Conservation (phyloP, 1,139 yeast genomes). For the Debaryomycetaceae sp. region DNA sequence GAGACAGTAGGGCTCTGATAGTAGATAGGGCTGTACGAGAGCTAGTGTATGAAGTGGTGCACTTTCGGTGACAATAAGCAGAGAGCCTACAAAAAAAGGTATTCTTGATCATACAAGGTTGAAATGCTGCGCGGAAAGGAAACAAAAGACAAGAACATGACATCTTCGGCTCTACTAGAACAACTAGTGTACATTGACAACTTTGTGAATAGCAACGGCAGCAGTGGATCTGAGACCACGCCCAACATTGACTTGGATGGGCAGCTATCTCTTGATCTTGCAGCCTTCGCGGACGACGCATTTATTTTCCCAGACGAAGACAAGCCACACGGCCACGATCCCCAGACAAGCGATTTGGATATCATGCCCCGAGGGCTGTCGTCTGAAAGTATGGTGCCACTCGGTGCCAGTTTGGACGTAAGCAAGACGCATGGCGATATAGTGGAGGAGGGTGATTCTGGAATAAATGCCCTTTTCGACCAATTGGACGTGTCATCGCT, state of each 20-base stretch:
- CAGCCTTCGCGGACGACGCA: conserved; percentile 77
- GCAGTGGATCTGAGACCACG: conserved; percentile 18
- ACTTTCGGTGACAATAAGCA: no score
- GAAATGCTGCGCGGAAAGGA: neutral
- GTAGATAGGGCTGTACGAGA: no score
- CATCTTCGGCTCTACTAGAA: conserved; percentile 67
- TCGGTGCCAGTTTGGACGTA: neutral
- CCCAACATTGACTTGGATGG: conserved; percentile 57
- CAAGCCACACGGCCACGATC: conserved; percentile 28
- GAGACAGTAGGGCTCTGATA: no score
- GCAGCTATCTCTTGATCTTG: conserved; percentile 65
- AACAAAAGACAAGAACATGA: conserved; percentile 12
- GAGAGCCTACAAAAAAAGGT: no score
- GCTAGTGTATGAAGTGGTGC: no score
- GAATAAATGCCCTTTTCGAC: neutral
- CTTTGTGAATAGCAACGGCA: conserved; percentile 48
- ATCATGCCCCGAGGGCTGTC: neutral
- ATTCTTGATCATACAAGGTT: neutral
- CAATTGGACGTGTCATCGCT: conserved; percentile 23
- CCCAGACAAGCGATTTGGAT: neutral
- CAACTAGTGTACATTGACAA: conserved; percentile 76
- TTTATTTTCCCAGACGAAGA: conserved; percentile 79
- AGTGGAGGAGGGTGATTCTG: conserved; percentile 6
- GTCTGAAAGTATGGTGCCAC: neutral
- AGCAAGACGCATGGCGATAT: conserved; percentile 8